A percentile compares a stretch with the other conserved stretches of the same genome.
Evolutionary conservation across 192 early-diverging fungal species (phyloP).

Genomic region (Backusella mclennaniae): DNA sequence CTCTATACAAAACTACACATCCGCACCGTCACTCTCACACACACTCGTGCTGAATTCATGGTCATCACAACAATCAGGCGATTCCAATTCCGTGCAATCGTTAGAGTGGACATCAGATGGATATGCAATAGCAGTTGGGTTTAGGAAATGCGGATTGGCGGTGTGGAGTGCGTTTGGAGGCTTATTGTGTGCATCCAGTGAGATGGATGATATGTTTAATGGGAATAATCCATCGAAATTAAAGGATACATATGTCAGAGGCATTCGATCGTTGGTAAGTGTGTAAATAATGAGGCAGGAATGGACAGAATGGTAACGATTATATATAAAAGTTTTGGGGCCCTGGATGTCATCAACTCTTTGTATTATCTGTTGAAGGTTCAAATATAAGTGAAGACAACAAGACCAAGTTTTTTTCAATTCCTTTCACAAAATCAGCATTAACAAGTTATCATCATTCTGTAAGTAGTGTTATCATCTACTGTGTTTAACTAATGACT

Average conservation of each 20-base stretch:
- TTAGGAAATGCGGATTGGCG: slow-evolving; percentile 59
- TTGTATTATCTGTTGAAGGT: slow-evolving; percentile 53
- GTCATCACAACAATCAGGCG: neutral
- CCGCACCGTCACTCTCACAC: slow-evolving; percentile 50
- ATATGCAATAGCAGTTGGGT: slow-evolving; percentile 69
- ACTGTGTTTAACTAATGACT: neutral
- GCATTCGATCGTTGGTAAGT: slow-evolving; percentile 57
- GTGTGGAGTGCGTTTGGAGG: slow-evolving; percentile 82
- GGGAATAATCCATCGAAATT: slow-evolving; percentile 5
- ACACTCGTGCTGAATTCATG: slow-evolving; percentile 29
- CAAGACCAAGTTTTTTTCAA: slow-evolving; percentile 38
- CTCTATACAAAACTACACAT: slow-evolving; percentile 46
- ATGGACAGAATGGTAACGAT: neutral
- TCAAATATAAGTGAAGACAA: neutral
- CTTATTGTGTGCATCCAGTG: slow-evolving; percentile 28
- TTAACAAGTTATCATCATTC: slow-evolving; percentile 41
- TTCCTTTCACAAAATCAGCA: slow-evolving; percentile 59
- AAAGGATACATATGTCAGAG: slow-evolving; percentile 59
- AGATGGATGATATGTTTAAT: slow-evolving; percentile 22
- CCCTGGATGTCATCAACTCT: slow-evolving; percentile 61
- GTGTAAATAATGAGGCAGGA: too few relatives aligned
- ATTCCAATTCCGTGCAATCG: slow-evolving; percentile 38
- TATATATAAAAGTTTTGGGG: slow-evolving; percentile 67
- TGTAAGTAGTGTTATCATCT: slow-evolving; percentile 13
- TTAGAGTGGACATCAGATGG: slow-evolving; percentile 76